These are phyloP conservation scores for Helicocarpus griseus DNA, from an alignment of 2,329 filamentous ascomycete species.

Conservation along the genomic window DNA sequence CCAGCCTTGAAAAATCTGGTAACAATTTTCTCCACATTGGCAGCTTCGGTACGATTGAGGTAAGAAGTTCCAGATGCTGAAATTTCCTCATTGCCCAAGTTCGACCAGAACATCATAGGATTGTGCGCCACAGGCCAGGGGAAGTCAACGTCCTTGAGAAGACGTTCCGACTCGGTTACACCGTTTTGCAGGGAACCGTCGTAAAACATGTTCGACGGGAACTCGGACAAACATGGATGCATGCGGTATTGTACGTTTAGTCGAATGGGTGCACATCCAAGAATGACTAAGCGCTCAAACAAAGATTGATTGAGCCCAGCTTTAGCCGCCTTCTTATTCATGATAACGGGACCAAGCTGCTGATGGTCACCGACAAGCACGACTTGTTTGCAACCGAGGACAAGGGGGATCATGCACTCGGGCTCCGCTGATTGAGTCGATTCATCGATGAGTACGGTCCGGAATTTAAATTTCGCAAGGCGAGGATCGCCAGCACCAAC, in stretches of 20 bases:
- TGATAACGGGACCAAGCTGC: conserved; percentile 94
- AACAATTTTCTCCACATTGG: conserved; percentile 97
- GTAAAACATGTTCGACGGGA: conserved; percentile 99
- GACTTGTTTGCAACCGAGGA: conserved; percentile 95
- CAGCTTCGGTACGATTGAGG: conserved; percentile 91
- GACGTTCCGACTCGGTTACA: conserved; percentile 77
- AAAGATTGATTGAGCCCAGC: conserved; percentile 96
- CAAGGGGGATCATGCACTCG: conserved; percentile 96
- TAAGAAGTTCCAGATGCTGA: conserved; percentile 97
- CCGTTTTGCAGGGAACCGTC: conserved; percentile 95
- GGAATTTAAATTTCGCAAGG: conserved; percentile 93
- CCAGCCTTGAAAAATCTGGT: conserved; percentile 98
- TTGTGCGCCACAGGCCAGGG: conserved; percentile 91
- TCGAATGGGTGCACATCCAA: conserved; percentile 83
- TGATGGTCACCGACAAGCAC: conserved; percentile 98
- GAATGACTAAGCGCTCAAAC: conserved; percentile 88
- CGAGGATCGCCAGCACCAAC: conserved; percentile 94
- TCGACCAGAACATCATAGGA: conserved; percentile 99
- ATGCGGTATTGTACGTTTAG: conserved; percentile 97
- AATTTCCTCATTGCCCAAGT: conserved; percentile 94
- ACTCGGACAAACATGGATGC: conserved; percentile 94
- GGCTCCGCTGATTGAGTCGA: conserved; percentile 97
- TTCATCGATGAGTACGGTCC: conserved; percentile 95
- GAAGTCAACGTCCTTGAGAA: conserved; percentile 91
- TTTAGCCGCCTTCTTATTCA: conserved; percentile 99